Evolutionary conservation across 345 rosid genomes (phyloP), one percentile per base, ranked within the genome.

Genomic region (Eucalyptus marginata): DNA sequence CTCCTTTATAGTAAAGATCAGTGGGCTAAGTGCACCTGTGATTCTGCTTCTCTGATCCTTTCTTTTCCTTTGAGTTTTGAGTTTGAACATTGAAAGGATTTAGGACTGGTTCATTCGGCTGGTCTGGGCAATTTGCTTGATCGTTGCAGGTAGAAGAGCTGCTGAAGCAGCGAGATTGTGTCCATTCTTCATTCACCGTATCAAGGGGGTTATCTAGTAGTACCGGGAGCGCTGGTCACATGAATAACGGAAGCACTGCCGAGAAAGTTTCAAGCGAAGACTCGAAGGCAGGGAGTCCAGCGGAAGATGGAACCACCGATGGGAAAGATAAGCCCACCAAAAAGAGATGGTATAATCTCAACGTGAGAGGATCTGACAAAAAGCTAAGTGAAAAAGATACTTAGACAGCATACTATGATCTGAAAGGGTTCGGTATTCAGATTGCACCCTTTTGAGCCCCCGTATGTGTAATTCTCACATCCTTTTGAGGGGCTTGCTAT

Each of bases 281-380:
- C 87, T 88, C 92, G 27, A 96, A 90, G 90, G 92, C 87, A 2
- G 98, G 93, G 71, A 94, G 97, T 87, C 94, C 95, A 3, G 93
- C 89, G 58, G 98, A 97, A 92, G 98, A 95, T 46, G 97, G 95
- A 43, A 93, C 92, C 88, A 88, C 94, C 25, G 98, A 97, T 51
- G 98, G 98, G 43, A 95, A 93, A 93, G 99, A 98, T 86, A 98
- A 95, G 91, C 92, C 99, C 29, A 90, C 91, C 20, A 98, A 94
- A 91, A 95, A 95, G 96, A 98, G 94, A 94, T 98, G 99, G 99
- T 98, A 96, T 91, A 98, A 95, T 92, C 94, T 98, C 93, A 97
- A 95, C 92, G 89, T 95, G 22, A 96, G 93, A 90, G 98, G 99
- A 88, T 94, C 99, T 29, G 99, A 97, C 87, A 97, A 95, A 91